Conservation (phyloP, 1,284 basidiomycete species). For the Veloboletus limbatus region DNA sequence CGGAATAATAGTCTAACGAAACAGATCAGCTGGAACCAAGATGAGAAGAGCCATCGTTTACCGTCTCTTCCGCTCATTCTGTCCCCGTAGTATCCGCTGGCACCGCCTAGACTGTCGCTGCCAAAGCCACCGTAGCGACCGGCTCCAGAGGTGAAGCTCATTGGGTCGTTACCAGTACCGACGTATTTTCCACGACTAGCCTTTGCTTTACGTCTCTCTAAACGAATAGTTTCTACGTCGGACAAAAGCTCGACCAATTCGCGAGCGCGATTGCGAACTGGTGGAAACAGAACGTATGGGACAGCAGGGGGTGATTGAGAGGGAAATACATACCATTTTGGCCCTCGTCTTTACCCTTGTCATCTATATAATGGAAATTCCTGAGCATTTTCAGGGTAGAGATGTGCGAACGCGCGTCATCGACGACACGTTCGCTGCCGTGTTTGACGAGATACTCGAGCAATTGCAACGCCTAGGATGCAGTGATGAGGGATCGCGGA, state of each 20-base stretch:
- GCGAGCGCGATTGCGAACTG: conserved; percentile 92
- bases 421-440: conserved; percentile 97
- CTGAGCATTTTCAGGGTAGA: conserved; percentile 97
- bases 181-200: conserved; percentile 90
- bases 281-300: not conserved
- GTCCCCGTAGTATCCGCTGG: conserved; percentile 41
- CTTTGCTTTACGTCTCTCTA: conserved; percentile 91
- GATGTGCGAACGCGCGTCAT: conserved; percentile 93
- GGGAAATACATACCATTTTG: conserved; percentile 74
- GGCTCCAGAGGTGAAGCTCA: conserved; percentile 56
- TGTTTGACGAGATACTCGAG: conserved; percentile 97
- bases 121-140: conserved; percentile 83
- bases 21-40: conserved; percentile 20
- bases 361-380: conserved; percentile 98
- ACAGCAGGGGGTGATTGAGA: not conserved
- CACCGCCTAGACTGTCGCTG: conserved; percentile 55
- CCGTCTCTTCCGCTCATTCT: conserved; percentile 42
- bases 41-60: conserved; percentile 16
- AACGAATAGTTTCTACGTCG: conserved; percentile 89
- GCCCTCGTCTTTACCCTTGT: conserved; percentile 99
- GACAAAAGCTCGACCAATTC: conserved; percentile 88
- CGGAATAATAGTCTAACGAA: conserved; percentile 38
- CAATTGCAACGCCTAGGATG: conserved; percentile 77
- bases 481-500: conserved; percentile 1
- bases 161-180: conserved; percentile 80